Base-by-base conservation (phyloP, 2,329 filamentous ascomycete genomes). In the Parascedosporium putredinis region DNA sequence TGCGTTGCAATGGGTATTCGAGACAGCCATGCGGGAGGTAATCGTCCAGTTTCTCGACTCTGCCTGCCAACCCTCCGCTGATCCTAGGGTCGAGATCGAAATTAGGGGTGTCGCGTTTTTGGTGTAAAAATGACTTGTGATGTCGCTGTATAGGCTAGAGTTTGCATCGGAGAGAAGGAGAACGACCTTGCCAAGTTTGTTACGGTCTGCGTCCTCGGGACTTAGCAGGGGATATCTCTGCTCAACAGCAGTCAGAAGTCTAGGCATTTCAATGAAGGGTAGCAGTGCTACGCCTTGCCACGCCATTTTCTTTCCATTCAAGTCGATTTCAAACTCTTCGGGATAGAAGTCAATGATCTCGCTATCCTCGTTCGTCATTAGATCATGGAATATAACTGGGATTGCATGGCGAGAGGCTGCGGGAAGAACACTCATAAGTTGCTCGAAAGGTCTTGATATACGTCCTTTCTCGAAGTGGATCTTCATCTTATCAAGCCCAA, bases 271-370 rank as follows among this genome's bases (percentile, higher is more conserved):
- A 59, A 98, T 98, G 64, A 97, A 98, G 0, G 93, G 93, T 29
- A 98, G 75, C 18, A 98, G 72, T 2, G 88, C 89, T 49, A 98
- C 85, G 55, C 93, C 93, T 64, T 97, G 91, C 93, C 94, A 98
- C 1, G 89, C 88, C 69, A 96, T 94, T 64, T 97, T 98, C 72
- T 97, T 97, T 50, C 93, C 93, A 57, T 98, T 98, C 38, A 97
- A 70, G 64, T 98, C 93, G 49, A 97, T 78, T 14, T 86, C 81
- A 58, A 98, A 98, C 22, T 95, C 88, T 60, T 90, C 86, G 0
- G 94, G 94, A 59, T 98, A 98, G 65, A 98, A 98, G 64, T 98
- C 91, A 56, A 95, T 88, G 58, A 98, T 97, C 45, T 89, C 83
- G 60, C 89, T 96, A 43, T 95, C 81, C 12, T 85, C 75, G 8